A percentile compares a stretch with the other conserved stretches of the same genome.
Evolutionary conservation across 2,329 filamentous ascomycete species (phyloP).

Genomic region (Beauveria pseudobassiana): DNA sequence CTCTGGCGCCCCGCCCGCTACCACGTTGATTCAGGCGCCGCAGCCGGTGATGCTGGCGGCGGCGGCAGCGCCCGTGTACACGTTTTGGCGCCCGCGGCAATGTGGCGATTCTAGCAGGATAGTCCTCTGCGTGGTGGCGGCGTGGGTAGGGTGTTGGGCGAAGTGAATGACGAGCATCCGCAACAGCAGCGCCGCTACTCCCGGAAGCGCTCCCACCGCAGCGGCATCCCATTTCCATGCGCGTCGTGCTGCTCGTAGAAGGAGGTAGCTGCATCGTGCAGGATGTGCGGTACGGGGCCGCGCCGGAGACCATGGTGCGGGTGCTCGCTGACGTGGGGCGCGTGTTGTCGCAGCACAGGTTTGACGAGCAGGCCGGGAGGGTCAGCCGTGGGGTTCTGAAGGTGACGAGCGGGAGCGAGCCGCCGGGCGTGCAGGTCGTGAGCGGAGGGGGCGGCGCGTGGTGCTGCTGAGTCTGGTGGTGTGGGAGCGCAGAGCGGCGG

Average conservation of each 20-base stretch:
- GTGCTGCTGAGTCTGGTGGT: conserved; percentile 18
- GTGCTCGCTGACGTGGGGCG: background rate
- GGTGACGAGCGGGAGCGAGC: background rate
- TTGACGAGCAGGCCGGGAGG: background rate
- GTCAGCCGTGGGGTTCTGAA: background rate
- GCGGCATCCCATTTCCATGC: background rate
- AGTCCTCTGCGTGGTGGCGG: background rate
- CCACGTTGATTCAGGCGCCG: background rate
- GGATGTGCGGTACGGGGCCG: conserved; percentile 3
- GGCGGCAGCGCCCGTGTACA: background rate
- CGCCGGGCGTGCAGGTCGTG: conserved; percentile 1
- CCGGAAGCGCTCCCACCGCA: background rate
- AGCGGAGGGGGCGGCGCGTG: background rate
- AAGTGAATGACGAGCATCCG: background rate
- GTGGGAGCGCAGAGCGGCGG: conserved; percentile 22
- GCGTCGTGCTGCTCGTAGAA: background rate
- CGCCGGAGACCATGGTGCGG: background rate
- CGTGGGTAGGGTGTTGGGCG: background rate
- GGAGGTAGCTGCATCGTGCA: background rate
- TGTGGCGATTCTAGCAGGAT: background rate
- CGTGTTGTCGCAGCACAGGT: conserved; percentile 2
- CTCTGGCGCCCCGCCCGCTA: conserved; percentile 14
- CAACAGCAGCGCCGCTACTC: background rate
- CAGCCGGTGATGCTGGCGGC: background rate
- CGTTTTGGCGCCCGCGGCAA: background rate